Evolutionary conservation across 1,284 basidiomycete genomes (phyloP).

Genomic region (Meripilus lineatus): DNA sequence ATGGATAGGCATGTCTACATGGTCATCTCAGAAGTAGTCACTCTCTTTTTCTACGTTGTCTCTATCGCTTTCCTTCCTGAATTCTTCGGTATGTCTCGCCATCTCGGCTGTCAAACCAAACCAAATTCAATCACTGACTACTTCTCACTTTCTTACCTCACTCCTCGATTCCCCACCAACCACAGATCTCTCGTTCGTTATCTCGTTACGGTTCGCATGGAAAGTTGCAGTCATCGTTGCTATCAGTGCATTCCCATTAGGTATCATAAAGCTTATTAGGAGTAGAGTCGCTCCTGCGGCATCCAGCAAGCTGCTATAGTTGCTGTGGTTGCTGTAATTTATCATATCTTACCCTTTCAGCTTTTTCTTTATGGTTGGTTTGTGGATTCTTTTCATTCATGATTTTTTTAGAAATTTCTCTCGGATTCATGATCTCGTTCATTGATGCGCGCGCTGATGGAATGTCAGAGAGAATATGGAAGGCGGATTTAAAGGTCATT

Average conservation of each 20-base stretch:
- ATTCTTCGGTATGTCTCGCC: slow-evolving; percentile 79
- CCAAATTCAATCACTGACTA: slow-evolving; percentile 1
- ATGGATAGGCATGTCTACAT: slow-evolving; percentile 86
- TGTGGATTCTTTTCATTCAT: too few species aligned
- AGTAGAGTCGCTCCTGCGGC: slow-evolving; percentile 89
- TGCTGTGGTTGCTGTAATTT: slow-evolving; percentile 6
- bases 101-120: not conserved
- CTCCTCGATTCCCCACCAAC: not conserved
- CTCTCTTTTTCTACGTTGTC: slow-evolving; percentile 84
- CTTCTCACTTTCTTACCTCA: too few species aligned
- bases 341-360: not conserved
- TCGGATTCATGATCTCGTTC: not conserved
- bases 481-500: too few species aligned
- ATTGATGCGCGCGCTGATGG: not conserved
- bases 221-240: slow-evolving; percentile 95
- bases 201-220: slow-evolving; percentile 87
- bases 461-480: too few species aligned
- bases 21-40: slow-evolving; percentile 89
- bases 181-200: slow-evolving; percentile 87
- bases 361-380: not conserved
- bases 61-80: slow-evolving; percentile 94
- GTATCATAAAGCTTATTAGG: slow-evolving; percentile 85
- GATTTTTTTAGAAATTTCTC: not conserved
- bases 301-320: slow-evolving; percentile 84
- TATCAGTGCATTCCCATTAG: slow-evolving; percentile 88